Evolutionary conservation across 192 early-diverging fungal genomes (phyloP), one percentile per base, ranked within the genome.

Genomic region (Backusella circina): DNA sequence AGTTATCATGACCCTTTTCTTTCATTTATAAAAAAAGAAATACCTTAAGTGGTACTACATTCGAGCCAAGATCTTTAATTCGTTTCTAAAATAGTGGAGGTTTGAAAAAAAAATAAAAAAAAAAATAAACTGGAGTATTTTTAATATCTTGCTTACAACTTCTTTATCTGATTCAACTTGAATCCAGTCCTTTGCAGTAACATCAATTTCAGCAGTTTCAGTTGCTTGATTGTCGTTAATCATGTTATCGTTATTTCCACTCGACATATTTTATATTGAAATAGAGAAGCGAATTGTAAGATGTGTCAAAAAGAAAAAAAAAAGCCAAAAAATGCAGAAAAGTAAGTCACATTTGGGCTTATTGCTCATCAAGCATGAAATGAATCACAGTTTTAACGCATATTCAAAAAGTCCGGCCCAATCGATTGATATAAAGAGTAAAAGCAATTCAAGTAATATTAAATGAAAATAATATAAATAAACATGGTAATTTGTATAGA

Each of bases 131-230:
- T n/a, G n/a, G n/a, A n/a, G n/a, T n/a, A n/a, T n/a, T n/a, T n/a
- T n/a, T n/a, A 21, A 21, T 51, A 51, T 51, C 54, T 61, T 28
- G 23, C 54, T 61, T 80, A 86, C 85, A 35, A 86, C 80, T 80
- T 86, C 85, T 33, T 77, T 74, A 10, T 84, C 81, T 3, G 80
- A 69, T 74, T 86, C 77, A 38, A 75, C 64, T 50, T 83, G 70
- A 74, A 86, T 86, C 85, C 85, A 86, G 1, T 75, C 72, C 44
- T 84, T 86, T n/a, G 83, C 85, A 21, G 38, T 31, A 37, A 57
- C 37, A 65, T 80, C 79, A 57, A 76, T 72, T 28, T 76, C 69
- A 67, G 30, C 35, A 61, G 23, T 12, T 61, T 61, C 54, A 10
- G 54, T 8, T 61, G 23, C 8, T 61, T 61, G 38, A 30, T 44